Evolutionary conservation across 306 rosid species (phyloP).

Genomic region (Purshia tridentata): DNA sequence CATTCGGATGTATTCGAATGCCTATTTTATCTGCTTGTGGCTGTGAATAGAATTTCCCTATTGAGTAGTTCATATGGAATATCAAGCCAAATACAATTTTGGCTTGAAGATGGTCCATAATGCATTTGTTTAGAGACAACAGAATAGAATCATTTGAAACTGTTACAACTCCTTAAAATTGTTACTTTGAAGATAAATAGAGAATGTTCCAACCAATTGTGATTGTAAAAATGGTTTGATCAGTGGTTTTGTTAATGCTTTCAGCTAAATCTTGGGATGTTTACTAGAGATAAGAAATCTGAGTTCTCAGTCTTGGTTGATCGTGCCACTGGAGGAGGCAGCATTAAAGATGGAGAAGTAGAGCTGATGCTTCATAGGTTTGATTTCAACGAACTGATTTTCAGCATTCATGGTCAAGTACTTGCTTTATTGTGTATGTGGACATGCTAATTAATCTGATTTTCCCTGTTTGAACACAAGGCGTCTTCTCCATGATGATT

Average conservation of each 20-base stretch:
- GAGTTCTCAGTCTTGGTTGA: constrained; percentile 80
- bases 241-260: not conserved
- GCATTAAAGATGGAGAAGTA: constrained; percentile 69
- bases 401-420: constrained; percentile 9
- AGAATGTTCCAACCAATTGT: no score
- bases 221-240: not conserved
- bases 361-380: constrained; percentile 91
- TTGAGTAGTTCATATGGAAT: no score
- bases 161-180: no score
- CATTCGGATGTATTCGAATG: no score
- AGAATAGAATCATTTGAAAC: no score
- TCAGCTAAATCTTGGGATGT: constrained; percentile 86
- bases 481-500: constrained; percentile 55
- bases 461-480: constrained; percentile 29
- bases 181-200: no score
- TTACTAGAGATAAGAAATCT: constrained; percentile 50
- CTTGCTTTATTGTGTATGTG: not conserved
- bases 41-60: no score
- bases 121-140: no score
- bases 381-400: not conserved
- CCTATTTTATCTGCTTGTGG: no score
- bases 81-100: no score
- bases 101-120: no score
- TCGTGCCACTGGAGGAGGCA: constrained; percentile 77
- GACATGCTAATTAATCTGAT: constrained; percentile 6